Evolutionary conservation across 139 green algal genomes (phyloP).

Genomic region (Tetradesmus obliquus): DNA sequence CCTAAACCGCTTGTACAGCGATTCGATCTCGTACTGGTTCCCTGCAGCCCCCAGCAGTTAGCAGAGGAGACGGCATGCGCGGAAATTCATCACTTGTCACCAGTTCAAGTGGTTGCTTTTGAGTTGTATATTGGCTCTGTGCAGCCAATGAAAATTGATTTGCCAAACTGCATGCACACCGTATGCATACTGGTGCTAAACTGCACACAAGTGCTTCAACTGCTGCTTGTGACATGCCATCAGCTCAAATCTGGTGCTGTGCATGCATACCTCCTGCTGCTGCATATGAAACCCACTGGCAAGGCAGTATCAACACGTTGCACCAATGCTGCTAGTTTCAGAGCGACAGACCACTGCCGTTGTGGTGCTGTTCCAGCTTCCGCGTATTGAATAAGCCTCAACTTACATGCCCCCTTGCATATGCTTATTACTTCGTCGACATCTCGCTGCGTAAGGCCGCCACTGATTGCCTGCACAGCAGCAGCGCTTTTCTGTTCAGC

Average conservation of each 20-base stretch:
- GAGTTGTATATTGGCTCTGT: background rate
- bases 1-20: slow-evolving; percentile 92
- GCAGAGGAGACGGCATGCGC: background rate
- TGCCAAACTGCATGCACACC: background rate
- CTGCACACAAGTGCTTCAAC: background rate
- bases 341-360: background rate
- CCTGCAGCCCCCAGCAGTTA: slow-evolving; percentile 56
- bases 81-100: background rate
- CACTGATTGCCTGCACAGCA: slow-evolving; percentile 71
- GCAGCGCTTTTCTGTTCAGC: background rate
- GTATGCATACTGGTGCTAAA: background rate
- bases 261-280: background rate
- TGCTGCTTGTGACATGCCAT: background rate
- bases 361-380: background rate
- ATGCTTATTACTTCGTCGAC: slow-evolving; percentile 89
- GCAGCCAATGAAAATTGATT: too few relatives aligned
- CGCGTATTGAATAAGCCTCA: background rate
- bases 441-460: slow-evolving; percentile 90
- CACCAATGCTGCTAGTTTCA: background rate
- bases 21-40: slow-evolving; percentile 88
- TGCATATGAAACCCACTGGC: background rate
- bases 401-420: slow-evolving; percentile 73
- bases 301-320: background rate
- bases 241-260: background rate
- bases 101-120: background rate